A percentile compares a stretch with the other conserved stretches of the same genome.
Conservation (phyloP, 2,329 filamentous ascomycete species). For the Botryosphaeria dothidea region DNA sequence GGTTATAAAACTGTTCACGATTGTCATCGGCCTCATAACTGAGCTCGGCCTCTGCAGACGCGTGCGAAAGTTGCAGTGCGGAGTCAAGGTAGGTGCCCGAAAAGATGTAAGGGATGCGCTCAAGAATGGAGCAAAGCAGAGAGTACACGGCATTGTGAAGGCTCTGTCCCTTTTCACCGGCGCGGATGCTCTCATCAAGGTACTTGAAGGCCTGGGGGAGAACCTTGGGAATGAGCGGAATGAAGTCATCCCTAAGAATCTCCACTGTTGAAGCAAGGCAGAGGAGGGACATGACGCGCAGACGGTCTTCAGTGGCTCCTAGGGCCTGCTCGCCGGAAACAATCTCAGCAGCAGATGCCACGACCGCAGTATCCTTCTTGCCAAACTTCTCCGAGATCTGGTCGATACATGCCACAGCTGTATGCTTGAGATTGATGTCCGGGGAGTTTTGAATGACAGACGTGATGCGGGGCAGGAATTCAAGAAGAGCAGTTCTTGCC, state of each 20-base stretch:
- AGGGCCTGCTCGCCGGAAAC: slow-evolving; percentile 77
- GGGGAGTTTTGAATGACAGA: slow-evolving; percentile 71
- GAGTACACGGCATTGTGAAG: slow-evolving; percentile 82
- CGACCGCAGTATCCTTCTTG: slow-evolving; percentile 79
- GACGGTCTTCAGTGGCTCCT: slow-evolving; percentile 68
- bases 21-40: slow-evolving; percentile 64
- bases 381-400: slow-evolving; percentile 94
- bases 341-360: slow-evolving; percentile 72
- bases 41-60: slow-evolving; percentile 65
- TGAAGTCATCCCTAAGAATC: slow-evolving; percentile 80
- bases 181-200: slow-evolving; percentile 63
- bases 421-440: slow-evolving; percentile 76
- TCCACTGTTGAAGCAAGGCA: slow-evolving; percentile 89
- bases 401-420: slow-evolving; percentile 85
- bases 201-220: slow-evolving; percentile 73
- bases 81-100: slow-evolving; percentile 72
- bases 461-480: slow-evolving; percentile 78
- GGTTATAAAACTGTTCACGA: slow-evolving; percentile 68
- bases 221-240: slow-evolving; percentile 76
- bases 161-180: slow-evolving; percentile 57
- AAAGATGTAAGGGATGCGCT: slow-evolving; percentile 87
- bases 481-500: slow-evolving; percentile 70
- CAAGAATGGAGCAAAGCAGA: slow-evolving; percentile 75
- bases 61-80: slow-evolving; percentile 70
- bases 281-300: slow-evolving; percentile 81